Percentiles rank a stretch among this genome's conserved stretches.
phyloP scores from a whole-genome alignment of 1,284 basidiomycete species.

The Puccinia novopanici region DNA sequence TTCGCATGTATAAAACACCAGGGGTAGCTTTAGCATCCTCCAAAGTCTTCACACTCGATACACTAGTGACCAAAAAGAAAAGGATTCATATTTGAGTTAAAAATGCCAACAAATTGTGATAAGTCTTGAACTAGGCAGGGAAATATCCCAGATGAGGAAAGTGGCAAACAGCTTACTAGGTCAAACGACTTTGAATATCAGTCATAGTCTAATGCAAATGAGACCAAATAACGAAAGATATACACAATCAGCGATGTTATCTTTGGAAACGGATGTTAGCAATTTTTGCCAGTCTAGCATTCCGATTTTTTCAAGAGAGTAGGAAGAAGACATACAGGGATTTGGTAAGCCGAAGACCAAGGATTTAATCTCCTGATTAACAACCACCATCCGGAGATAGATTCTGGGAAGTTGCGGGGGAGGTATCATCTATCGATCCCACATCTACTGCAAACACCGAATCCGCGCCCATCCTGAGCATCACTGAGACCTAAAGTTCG shows the following conservation, averaged over 20 bases:
- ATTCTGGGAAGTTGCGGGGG: constrained; percentile 92
- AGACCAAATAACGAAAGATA: neutral
- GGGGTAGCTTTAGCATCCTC: constrained; percentile 89
- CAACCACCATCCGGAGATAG: constrained; percentile 95
- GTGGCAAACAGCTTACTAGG: constrained; percentile 71
- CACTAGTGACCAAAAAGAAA: constrained; percentile 63
- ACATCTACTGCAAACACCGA: constrained; percentile 95
- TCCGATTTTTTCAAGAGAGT: neutral
- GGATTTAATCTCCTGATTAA: constrained; percentile 77
- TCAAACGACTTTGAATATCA: constrained; percentile 90
- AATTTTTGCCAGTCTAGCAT: neutral
- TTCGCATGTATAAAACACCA: constrained; percentile 85
- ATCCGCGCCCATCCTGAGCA: constrained; percentile 87
- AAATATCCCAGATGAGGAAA: neutral
- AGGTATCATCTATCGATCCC: constrained; percentile 92
- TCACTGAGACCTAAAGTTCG: constrained; percentile 77
- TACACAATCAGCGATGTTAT: neutral
- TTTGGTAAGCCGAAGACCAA: constrained; percentile 53
- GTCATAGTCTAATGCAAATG: constrained; percentile 88
- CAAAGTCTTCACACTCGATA: constrained; percentile 89
- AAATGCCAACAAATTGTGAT: constrained; percentile 11
- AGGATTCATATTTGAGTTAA: constrained; percentile 41
- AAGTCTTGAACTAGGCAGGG: neutral
- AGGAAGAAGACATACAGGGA: constrained; percentile 24
- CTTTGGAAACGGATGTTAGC: neutral